Evolutionary conservation across 192 early-diverging fungal genomes (phyloP), one percentile per base, ranked within the genome.

Genomic region (Phycomyces blakesleeanus): DNA sequence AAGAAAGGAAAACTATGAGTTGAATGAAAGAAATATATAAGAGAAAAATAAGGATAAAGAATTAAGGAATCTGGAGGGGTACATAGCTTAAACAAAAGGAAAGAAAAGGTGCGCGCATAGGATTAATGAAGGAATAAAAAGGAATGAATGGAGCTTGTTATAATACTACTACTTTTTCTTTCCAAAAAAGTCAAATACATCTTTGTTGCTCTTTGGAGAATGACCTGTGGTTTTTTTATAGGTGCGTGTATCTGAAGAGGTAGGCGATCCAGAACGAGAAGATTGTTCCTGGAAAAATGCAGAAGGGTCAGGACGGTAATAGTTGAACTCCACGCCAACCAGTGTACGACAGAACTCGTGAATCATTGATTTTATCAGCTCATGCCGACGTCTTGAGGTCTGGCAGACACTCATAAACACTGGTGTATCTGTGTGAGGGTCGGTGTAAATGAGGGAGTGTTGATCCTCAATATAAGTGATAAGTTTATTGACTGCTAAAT

Each of bases 301-400:
- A 47, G 44, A 47, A 18, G 44, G 44, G 22, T 67, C 72, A 1
- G 57, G 64, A 2, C 57, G 61, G 25, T 69, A 74, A 51, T 74
- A 74, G 26, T 61, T 70, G 42, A 82, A 74, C 26, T 82, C 80
- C 8, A 82, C 70, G 42, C 62, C 71, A 40, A 82, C 67, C 22
- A 82, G 67, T 18, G 76, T 79, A 24, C 66, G 74, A 53, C 80
- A 71, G 55, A 76, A 82, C 56, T 82, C 79, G 50, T 76, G 71
- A 51, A 81, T 69, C 80, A 81, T 82, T 39, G 76, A 70, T 58
- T 72, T 64, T 26, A 82, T 59, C 16, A 82, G 57, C 53, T 78
- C 69, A 57, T 81, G 61, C 12, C 80, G 66, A 41, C 74, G 60
- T 24, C 52, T 67, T 24, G 77, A 73, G 20, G 72, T 66, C 27